Evolutionary conservation across 257 asterid genomes (phyloP).

Genomic region (Gentiana dahurica): DNA sequence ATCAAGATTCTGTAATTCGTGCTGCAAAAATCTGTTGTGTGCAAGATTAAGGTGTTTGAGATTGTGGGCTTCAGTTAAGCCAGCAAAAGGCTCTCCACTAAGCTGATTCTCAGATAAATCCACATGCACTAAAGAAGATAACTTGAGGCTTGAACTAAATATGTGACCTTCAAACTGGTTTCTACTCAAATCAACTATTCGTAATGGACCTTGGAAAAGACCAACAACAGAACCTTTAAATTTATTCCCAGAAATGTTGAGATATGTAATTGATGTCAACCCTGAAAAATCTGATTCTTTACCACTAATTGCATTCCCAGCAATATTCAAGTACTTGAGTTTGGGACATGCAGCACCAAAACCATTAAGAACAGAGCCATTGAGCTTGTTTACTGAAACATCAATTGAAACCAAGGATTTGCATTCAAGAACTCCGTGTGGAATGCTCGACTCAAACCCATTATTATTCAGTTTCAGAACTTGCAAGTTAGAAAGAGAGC

Average conservation of each 20-base stretch:
- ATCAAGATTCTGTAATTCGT: constrained; percentile 32
- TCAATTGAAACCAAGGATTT: constrained; percentile 48
- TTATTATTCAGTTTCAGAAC: constrained; percentile 53
- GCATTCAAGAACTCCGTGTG: constrained; percentile 52
- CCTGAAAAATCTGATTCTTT: constrained; percentile 46
- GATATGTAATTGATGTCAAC: constrained; percentile 33
- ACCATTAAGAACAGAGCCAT: constrained; percentile 47
- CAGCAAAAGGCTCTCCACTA: constrained; percentile 49
- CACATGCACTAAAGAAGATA: constrained; percentile 50
- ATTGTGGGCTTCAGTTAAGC: constrained; percentile 27
- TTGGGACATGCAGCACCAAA: constrained; percentile 56
- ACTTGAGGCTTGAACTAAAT: constrained; percentile 37
- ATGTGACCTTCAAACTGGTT: constrained; percentile 75
- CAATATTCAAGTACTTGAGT: constrained; percentile 55
- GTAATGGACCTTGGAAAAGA: constrained; percentile 43
- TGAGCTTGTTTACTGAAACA: constrained; percentile 52
- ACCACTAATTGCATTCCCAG: constrained; percentile 45
- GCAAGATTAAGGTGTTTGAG: constrained; percentile 66
- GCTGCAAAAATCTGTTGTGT: constrained; percentile 48
- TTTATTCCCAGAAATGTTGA: constrained; percentile 54
- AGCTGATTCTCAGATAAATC: constrained; percentile 62
- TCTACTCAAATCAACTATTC: constrained; percentile 82
- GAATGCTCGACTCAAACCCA: constrained; percentile 46
- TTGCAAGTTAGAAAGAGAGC: constrained; percentile 48
- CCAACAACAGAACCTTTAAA: constrained; percentile 64